These are phyloP conservation scores for Cytospora piceicola DNA, from an alignment of 2,329 filamentous ascomycete species.

Conservation along the genomic window DNA sequence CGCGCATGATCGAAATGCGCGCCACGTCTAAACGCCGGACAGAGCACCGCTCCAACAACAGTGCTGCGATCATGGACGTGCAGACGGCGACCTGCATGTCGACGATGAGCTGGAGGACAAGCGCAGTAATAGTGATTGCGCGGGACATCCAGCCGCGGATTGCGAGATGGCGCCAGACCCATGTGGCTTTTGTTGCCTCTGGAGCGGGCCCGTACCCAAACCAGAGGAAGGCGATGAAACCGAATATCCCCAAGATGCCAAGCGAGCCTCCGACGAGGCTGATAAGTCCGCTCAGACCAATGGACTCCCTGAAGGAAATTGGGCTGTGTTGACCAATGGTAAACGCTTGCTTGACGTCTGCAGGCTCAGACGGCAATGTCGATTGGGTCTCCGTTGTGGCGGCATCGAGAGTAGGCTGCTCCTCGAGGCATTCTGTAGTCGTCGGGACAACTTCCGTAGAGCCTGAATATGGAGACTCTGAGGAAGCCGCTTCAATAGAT, in stretches of 20 bases:
- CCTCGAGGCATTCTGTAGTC: too few relatives aligned
- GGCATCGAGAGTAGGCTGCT: too few relatives aligned
- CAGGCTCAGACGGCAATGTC: too few relatives aligned
- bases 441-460: too few relatives aligned
- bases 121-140: slow-evolving; percentile 3
- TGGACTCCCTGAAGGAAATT: too few relatives aligned
- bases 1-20: slow-evolving; percentile 14
- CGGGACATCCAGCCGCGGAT: slow-evolving; percentile 13
- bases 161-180: slow-evolving; percentile 22
- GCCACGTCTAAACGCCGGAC: slow-evolving; percentile 10
- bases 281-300: too few relatives aligned
- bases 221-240: slow-evolving; percentile 17
- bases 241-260: slow-evolving; percentile 5
- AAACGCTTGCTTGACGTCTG: too few relatives aligned
- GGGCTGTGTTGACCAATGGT: too few relatives aligned
- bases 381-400: too few relatives aligned
- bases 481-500: too few relatives aligned
- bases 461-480: too few relatives aligned
- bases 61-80: slow-evolving; percentile 25
- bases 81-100: slow-evolving; percentile 2
- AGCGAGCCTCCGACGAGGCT: slow-evolving; percentile 11
- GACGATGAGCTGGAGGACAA: slow-evolving; percentile 11
- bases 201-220: slow-evolving; percentile 6
- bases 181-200: slow-evolving; percentile 9
- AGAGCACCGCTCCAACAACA: slow-evolving; percentile 9